Percentiles rank a stretch among this genome's conserved stretches.
Conservation (phyloP, 2,329 filamentous ascomycete species). For the Nothophoma quercina region DNA sequence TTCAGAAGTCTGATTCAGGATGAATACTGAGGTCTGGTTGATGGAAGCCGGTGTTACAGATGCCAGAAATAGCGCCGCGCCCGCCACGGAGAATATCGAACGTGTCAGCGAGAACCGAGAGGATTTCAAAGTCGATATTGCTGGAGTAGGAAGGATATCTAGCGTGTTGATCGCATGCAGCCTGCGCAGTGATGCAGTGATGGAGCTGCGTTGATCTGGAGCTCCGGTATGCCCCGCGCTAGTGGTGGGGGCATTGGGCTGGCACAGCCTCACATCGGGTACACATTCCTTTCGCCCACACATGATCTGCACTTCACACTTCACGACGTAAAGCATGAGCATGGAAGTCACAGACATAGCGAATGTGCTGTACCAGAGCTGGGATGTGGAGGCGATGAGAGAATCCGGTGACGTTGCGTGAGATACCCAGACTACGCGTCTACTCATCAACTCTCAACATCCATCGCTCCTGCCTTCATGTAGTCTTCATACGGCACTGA, state of each 20-base stretch:
- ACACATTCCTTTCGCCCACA: neutral
- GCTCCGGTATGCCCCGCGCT: constrained; percentile 28
- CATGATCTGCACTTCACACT: neutral
- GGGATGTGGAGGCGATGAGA: constrained; percentile 8
- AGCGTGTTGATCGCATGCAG: neutral
- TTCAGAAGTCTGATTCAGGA: constrained; percentile 28
- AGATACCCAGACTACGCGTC: constrained; percentile 28
- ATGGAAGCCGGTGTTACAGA: constrained; percentile 32
- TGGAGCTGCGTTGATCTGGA: constrained; percentile 31
- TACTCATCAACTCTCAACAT: constrained; percentile 10
- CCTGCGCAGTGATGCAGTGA: constrained; percentile 16
- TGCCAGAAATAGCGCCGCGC: constrained; percentile 21
- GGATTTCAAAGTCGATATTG: neutral
- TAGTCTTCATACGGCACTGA: too few species aligned
- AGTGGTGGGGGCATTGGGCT: constrained; percentile 16
- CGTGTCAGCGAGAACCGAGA: neutral
- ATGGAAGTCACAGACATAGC: constrained; percentile 7
- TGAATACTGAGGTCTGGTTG: constrained; percentile 15
- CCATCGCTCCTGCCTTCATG: neutral
- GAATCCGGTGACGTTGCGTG: constrained; percentile 30
- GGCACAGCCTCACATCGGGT: constrained; percentile 2
- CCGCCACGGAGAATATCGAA: neutral
- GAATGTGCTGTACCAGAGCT: constrained; percentile 9
- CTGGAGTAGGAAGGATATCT: neutral
- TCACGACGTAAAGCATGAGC: neutral